Base-by-base conservation (phyloP, 257 asterid genomes). In the Voacanga thouarsii region DNA sequence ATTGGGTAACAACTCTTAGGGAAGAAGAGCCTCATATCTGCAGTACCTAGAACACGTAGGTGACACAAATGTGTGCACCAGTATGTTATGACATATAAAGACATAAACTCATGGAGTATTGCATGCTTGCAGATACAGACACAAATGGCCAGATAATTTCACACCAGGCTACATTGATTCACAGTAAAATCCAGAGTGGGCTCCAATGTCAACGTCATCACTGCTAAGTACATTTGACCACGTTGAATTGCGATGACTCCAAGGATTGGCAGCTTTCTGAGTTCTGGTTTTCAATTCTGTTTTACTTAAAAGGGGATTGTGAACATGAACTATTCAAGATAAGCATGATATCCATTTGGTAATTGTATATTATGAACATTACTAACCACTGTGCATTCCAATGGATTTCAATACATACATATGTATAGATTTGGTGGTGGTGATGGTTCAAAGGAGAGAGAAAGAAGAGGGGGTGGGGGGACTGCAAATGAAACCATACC, bases 401-500 rank as follows among this genome's bases (percentile, higher is more conserved):
- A 72, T 47, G 33, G 7, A 8, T 66, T 18, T 6, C 44, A 43
- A 71, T 16, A 7, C 37, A 45, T 51, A 11, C 37, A 21, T n/a
- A 1, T 16, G 21, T 49, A 59, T 75, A 65, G 26, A 28, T 56
- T 33, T 33, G 50, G 24, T 12, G 4, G 75, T 24, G 0, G 11
- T 24, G 23, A 16, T 33, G 37, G 37, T 33, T 33, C 2, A 33
- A 33, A 2, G 2, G 37, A 2, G 37, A 33, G 37, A 33, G 37
- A 2, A 33, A 33, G 37, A 75, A 23, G 24, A 56, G 33, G 16
- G 66, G 64, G 60, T n/a, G 55, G 12, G 24, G 78, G 26, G 75
- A 39, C 49, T 64, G 72, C 30, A 24, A 4, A 37, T 37, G 67
- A 39, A 75, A 72, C 75, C 68, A 68, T 92, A 96, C 99, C 96